phyloP scores from a whole-genome alignment of 345 rosid genomes.

The Salix brachista region DNA sequence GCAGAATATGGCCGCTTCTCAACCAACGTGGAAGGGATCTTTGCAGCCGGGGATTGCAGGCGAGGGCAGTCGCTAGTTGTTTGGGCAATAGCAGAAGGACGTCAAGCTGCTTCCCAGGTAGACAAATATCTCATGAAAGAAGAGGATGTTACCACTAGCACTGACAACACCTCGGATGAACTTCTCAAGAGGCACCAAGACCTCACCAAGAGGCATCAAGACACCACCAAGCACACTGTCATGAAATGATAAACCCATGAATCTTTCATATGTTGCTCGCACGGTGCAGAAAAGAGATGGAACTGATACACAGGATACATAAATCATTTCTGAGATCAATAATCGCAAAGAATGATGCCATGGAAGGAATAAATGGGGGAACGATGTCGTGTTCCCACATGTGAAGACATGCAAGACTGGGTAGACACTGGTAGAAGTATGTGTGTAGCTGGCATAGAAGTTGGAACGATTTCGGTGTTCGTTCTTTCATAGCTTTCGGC shows the following conservation, averaged over 20 bases:
- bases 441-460: constrained; percentile 1
- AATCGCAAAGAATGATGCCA: too few species aligned
- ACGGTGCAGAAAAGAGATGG: background rate
- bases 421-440: background rate
- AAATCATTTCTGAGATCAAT: background rate
- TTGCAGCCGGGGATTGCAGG: constrained; percentile 98
- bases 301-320: constrained; percentile 5
- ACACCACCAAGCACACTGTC: constrained; percentile 38
- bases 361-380: background rate
- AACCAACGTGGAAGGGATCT: constrained; percentile 73
- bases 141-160: constrained; percentile 14
- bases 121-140: constrained; percentile 51
- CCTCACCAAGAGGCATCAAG: constrained; percentile 19
- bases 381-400: background rate
- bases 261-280: background rate
- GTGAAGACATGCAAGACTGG: background rate
- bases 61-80: constrained; percentile 97
- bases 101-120: constrained; percentile 91
- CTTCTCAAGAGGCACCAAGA: constrained; percentile 31
- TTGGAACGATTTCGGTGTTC: constrained; percentile 1
- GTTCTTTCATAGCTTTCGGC: constrained; percentile 15
- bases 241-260: constrained; percentile 28
- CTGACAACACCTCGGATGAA: constrained; percentile 26
- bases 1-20: constrained; percentile 94
- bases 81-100: constrained; percentile 98